These are phyloP conservation scores for Eucalyptus cloeziana DNA, from an alignment of 345 rosid species.

Conservation along the genomic window DNA sequence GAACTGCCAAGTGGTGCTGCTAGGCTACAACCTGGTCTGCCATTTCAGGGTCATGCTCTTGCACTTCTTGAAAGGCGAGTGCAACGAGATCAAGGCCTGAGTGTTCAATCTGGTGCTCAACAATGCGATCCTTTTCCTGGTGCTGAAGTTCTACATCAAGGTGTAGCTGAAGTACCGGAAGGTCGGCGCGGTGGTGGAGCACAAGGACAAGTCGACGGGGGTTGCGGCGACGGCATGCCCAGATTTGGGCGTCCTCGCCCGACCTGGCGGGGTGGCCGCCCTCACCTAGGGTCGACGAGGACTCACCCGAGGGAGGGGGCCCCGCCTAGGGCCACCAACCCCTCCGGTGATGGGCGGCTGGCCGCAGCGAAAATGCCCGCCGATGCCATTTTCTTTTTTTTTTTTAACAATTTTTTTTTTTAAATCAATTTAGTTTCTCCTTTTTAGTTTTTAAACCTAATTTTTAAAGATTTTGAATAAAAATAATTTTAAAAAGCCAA, in stretches of 20 bases:
- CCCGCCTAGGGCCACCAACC: too few relatives aligned
- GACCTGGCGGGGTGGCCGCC: too few relatives aligned
- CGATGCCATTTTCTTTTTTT: too few relatives aligned
- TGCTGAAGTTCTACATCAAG: conserved; percentile 54
- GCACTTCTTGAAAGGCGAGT: conserved; percentile 75
- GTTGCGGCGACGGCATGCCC: not conserved
- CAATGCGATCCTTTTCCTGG: conserved; percentile 36
- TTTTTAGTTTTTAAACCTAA: too few relatives aligned
- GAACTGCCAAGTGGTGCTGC: conserved; percentile 44
- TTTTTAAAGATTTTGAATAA: too few relatives aligned
- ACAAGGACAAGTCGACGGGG: not conserved
- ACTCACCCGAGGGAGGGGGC: too few relatives aligned
- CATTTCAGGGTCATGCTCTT: conserved; percentile 64
- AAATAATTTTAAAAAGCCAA: too few relatives aligned
- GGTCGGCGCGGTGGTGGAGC: not conserved
- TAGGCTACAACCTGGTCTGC: conserved; percentile 58
- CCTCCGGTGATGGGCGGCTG: too few relatives aligned
- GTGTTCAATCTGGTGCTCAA: conserved; percentile 61
- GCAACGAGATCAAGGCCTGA: conserved; percentile 91
- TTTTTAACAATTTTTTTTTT: too few relatives aligned
- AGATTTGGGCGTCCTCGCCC: too few relatives aligned
- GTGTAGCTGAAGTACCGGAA: conserved; percentile 5
- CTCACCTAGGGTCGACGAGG: rapidly evolving
- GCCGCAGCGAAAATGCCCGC: too few relatives aligned
- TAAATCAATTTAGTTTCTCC: too few relatives aligned